These are phyloP conservation scores for Cryptococcus amylolentus DNA, from an alignment of 1,284 basidiomycete species.

Conservation along the genomic window DNA sequence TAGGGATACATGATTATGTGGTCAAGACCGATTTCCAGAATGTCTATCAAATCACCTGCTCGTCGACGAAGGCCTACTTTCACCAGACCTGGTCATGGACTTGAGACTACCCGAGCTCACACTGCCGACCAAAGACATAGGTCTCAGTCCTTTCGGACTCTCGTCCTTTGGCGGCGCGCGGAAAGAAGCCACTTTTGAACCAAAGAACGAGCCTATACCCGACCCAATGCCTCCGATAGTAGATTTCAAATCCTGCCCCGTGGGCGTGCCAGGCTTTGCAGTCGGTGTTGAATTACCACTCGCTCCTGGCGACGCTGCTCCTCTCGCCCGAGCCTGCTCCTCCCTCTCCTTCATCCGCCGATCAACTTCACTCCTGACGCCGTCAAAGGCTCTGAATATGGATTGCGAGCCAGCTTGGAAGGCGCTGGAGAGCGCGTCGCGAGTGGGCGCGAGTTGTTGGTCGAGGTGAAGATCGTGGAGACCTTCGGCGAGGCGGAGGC, in stretches of 20 bases:
- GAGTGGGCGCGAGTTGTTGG: conserved; percentile 79
- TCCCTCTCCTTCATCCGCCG: conserved; percentile 36
- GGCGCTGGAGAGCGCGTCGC: conserved; percentile 77
- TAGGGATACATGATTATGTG: neutral
- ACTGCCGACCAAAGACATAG: conserved; percentile 29
- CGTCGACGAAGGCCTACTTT: neutral
- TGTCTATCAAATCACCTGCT: neutral
- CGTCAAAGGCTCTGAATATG: conserved; percentile 81
- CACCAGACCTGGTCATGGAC: neutral
- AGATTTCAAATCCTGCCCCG: conserved; percentile 26
- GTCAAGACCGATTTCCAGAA: neutral
- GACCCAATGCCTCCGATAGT: conserved; percentile 42
- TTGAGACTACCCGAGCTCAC: conserved; percentile 5
- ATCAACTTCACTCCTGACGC: conserved; percentile 57
- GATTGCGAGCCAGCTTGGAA: conserved; percentile 70
- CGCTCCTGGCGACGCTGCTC: conserved; percentile 5
- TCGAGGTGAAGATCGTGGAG: conserved; percentile 86
- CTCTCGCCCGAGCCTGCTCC: conserved; percentile 8
- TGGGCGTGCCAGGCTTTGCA: neutral
- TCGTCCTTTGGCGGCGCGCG: neutral
- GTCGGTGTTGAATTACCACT: neutral
- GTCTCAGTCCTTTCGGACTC: conserved; percentile 19
- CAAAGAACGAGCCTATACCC: conserved; percentile 44
- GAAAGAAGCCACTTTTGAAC: conserved; percentile 28
- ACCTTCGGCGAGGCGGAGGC: conserved; percentile 76